These are phyloP conservation scores for Colletotrichum paranaense DNA, from an alignment of 2,329 filamentous ascomycete species.

Conservation along the genomic window DNA sequence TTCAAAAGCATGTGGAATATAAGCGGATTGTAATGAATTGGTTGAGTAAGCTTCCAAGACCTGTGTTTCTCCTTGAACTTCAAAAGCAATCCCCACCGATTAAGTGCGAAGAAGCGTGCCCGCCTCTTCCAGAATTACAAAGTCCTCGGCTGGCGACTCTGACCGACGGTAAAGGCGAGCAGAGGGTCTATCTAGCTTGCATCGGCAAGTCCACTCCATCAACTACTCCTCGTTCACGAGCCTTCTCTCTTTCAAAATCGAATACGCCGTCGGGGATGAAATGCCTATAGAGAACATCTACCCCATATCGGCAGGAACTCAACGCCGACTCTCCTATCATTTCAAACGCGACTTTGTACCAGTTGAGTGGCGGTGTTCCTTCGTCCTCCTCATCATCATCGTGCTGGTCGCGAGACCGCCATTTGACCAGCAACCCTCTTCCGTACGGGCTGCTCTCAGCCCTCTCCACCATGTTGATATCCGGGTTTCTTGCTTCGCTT, in stretches of 20 bases:
- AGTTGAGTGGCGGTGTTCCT: background rate
- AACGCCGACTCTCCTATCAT: background rate
- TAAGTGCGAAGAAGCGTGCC: no score
- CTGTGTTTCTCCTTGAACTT: no score
- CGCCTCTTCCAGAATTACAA: no score
- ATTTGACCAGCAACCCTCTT: background rate
- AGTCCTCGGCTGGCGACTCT: background rate
- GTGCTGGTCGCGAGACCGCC: background rate
- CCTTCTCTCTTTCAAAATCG: constrained; percentile 1
- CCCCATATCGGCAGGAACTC: background rate
- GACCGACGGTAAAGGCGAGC: background rate
- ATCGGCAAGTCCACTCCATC: background rate
- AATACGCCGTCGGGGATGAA: background rate
- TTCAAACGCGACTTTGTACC: background rate
- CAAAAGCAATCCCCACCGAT: no score
- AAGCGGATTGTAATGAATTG: no score
- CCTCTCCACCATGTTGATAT: background rate
- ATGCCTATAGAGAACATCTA: background rate
- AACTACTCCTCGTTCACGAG: background rate
- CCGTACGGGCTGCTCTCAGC: background rate
- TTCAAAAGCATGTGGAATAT: no score
- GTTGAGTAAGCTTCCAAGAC: no score
- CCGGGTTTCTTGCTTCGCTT: background rate
- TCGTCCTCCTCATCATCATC: background rate
- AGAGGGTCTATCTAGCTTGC: background rate